Evolutionary conservation across 192 early-diverging fungal species (phyloP).

Genomic region (Coemansia sp.): DNA sequence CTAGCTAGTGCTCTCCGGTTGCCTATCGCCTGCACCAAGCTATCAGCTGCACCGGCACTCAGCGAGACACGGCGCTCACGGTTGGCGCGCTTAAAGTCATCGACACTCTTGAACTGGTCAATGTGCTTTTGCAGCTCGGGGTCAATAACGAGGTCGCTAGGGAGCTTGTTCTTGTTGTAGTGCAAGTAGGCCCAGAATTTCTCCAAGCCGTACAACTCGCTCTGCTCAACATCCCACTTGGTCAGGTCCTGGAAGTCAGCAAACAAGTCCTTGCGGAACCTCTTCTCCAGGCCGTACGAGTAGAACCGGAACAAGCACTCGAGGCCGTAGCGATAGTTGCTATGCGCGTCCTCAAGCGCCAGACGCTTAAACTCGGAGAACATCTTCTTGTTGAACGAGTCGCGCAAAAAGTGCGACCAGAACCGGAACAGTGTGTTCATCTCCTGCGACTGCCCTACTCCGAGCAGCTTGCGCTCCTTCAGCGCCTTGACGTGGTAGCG

Average conservation of each 20-base stretch:
- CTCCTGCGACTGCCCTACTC: slow-evolving; percentile 86
- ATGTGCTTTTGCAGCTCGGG: slow-evolving; percentile 58
- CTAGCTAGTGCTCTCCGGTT: slow-evolving; percentile 41
- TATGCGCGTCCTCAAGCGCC: slow-evolving; percentile 83
- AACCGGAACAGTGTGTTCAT: slow-evolving; percentile 98
- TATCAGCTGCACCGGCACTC: slow-evolving; percentile 5
- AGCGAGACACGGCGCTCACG: slow-evolving; percentile 40
- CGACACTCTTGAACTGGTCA: slow-evolving; percentile 62
- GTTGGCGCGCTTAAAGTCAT: slow-evolving; percentile 58
- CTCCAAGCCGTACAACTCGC: slow-evolving; percentile 84
- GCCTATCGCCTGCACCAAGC: slow-evolving; percentile 20
- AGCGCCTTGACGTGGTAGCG: slow-evolving; percentile 92
- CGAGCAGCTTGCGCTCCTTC: slow-evolving; percentile 86
- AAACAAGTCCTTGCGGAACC: slow-evolving; percentile 81
- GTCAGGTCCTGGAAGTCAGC: slow-evolving; percentile 85
- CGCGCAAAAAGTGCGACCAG: slow-evolving; percentile 98
- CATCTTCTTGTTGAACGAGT: slow-evolving; percentile 93
- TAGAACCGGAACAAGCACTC: slow-evolving; percentile 98
- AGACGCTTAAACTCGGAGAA: slow-evolving; percentile 89
- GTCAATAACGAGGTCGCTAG: slow-evolving; percentile 59
- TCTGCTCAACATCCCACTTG: slow-evolving; percentile 68
- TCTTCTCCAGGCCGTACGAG: slow-evolving; percentile 92
- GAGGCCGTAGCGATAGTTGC: slow-evolving; percentile 90
- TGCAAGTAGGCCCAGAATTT: slow-evolving; percentile 95
- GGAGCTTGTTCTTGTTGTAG: slow-evolving; percentile 83